These are phyloP conservation scores for Trichoderma atrobrunneum DNA, from an alignment of 2,329 filamentous ascomycete genomes.

Conservation along the genomic window DNA sequence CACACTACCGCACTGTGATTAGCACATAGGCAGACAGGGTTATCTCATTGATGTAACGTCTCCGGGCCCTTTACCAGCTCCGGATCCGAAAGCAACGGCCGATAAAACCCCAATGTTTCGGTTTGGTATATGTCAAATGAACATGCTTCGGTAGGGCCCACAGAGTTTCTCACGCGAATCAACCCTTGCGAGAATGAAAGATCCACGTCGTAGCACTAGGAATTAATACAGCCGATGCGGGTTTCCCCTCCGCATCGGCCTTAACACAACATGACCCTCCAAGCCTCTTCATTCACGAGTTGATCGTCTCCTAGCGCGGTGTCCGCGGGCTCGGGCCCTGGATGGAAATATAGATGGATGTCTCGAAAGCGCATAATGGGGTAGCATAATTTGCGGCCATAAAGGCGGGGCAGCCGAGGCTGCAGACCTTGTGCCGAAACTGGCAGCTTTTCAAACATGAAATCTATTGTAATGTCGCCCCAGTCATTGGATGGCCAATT, in stretches of 20 bases:
- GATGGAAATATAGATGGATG: background rate
- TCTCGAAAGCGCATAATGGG: background rate
- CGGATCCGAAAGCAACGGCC: background rate
- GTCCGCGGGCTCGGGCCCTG: background rate
- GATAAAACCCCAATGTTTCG: background rate
- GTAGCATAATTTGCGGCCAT: background rate
- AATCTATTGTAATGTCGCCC: background rate
- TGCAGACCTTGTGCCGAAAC: background rate
- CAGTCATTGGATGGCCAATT: background rate
- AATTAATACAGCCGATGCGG: background rate
- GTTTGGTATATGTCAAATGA: background rate
- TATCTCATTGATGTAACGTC: background rate
- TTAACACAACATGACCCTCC: background rate
- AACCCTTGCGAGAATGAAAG: background rate
- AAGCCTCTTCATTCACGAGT: background rate
- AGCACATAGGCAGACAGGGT: fast-evolving
- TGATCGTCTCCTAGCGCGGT: background rate
- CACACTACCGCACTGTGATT: background rate
- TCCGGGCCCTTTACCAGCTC: background rate
- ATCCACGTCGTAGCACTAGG: background rate
- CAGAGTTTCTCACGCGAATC: background rate
- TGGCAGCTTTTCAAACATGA: background rate
- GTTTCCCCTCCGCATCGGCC: background rate
- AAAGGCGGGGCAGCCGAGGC: conserved; percentile 7
- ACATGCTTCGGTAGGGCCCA: background rate